These are phyloP conservation scores for Diutina sp. DNA, from an alignment of 1,139 yeast genomes.

Conservation along the genomic window DNA sequence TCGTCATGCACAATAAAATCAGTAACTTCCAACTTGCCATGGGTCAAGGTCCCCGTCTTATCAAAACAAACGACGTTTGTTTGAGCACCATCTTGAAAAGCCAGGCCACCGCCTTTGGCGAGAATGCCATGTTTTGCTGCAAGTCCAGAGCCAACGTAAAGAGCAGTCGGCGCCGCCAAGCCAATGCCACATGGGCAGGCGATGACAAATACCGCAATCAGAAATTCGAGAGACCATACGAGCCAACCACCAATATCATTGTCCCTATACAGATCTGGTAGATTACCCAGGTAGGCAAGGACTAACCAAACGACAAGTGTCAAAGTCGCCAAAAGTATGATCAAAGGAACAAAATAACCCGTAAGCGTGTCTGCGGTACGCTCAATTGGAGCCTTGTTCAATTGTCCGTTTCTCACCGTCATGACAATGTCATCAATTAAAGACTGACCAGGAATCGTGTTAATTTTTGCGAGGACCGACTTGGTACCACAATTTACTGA, in stretches of 20 bases:
- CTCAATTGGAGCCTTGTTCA: slow-evolving; percentile 65
- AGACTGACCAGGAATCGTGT: slow-evolving; percentile 52
- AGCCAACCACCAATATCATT: slow-evolving; percentile 65
- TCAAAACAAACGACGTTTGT: slow-evolving; percentile 61
- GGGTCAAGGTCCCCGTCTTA: slow-evolving; percentile 70
- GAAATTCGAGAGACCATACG: slow-evolving; percentile 66
- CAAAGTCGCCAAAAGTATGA: slow-evolving; percentile 41
- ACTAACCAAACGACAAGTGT: slow-evolving; percentile 63
- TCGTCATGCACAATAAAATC: slow-evolving; percentile 21
- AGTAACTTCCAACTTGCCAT: slow-evolving; percentile 47
- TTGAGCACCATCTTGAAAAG: slow-evolving; percentile 65
- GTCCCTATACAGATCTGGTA: slow-evolving; percentile 46
- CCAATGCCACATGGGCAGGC: slow-evolving; percentile 40
- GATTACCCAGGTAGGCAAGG: slow-evolving; percentile 39
- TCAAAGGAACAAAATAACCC: slow-evolving; percentile 61
- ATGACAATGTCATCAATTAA: slow-evolving; percentile 57
- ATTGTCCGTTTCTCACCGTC: slow-evolving; percentile 64
- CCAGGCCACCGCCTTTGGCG: slow-evolving; percentile 74
- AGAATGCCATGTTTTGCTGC: slow-evolving; percentile 52
- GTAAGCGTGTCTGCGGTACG: slow-evolving; percentile 59
- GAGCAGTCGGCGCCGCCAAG: slow-evolving; percentile 35
- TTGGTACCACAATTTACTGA: slow-evolving; percentile 51
- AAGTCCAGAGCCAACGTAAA: slow-evolving; percentile 33
- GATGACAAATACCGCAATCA: slow-evolving; percentile 63
- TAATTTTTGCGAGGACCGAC: slow-evolving; percentile 43